Evolutionary conservation across 108 stramenopile genomes (phyloP).

Genomic region (Discostella pseudostelligera): DNA sequence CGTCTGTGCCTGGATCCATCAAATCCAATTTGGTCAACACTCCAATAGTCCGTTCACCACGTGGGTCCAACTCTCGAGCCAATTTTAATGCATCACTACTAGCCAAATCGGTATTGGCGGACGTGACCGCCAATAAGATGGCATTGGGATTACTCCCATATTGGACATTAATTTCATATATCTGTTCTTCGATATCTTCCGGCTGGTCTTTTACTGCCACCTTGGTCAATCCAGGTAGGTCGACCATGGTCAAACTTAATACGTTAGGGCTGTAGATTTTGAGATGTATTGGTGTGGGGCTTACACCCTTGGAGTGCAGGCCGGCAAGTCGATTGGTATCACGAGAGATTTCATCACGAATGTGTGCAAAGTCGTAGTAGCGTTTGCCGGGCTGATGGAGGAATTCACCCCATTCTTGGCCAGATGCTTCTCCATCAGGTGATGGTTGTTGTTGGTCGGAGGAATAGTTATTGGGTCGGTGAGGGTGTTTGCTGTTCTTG

Average conservation of each 20-base stretch:
- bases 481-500: not conserved
- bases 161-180: slow-evolving; percentile 79
- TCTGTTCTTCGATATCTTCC: slow-evolving; percentile 92
- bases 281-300: slow-evolving; percentile 88
- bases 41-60: slow-evolving; percentile 95
- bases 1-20: slow-evolving; percentile 99
- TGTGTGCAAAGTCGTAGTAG: slow-evolving; percentile 86
- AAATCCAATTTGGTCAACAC: slow-evolving; percentile 98
- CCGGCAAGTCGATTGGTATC: slow-evolving; percentile 97
- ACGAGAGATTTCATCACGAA: slow-evolving; percentile 89
- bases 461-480: not conserved
- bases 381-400: slow-evolving; percentile 87
- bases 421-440: not conserved
- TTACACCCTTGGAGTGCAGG: slow-evolving; percentile 86
- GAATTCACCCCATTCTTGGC: slow-evolving; percentile 95
- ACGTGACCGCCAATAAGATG: slow-evolving; percentile 95
- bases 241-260: slow-evolving; percentile 96
- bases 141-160: slow-evolving; percentile 95
- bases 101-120: slow-evolving; percentile 96
- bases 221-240: slow-evolving; percentile 95
- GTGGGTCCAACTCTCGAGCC: slow-evolving; percentile 89
- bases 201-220: slow-evolving; percentile 98
- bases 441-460: slow-evolving; percentile 13
- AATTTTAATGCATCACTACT: slow-evolving; percentile 96
- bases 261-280: slow-evolving; percentile 94